A percentile compares a stretch with the other conserved stretches of the same genome.
Conservation (phyloP, 495 filamentous ascomycete genomes). For the Bombardia bombarda region DNA sequence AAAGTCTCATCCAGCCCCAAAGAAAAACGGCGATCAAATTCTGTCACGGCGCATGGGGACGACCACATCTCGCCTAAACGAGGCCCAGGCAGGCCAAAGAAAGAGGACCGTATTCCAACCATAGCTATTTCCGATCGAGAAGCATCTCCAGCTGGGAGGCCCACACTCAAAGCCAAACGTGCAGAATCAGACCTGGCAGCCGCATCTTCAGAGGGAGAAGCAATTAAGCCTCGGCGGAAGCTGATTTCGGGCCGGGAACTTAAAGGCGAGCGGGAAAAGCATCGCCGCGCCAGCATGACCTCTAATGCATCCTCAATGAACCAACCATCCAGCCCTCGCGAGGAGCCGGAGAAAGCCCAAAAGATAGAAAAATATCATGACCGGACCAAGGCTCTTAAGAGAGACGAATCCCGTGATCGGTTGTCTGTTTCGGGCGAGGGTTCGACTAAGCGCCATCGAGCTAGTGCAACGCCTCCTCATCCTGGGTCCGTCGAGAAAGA, state of each 20-base stretch:
- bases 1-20: slow-evolving; percentile 34
- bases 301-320: slow-evolving; percentile 38
- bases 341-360: slow-evolving; percentile 31
- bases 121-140: slow-evolving; percentile 46
- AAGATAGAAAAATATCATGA: slow-evolving; percentile 40
- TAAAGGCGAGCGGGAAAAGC: slow-evolving; percentile 47
- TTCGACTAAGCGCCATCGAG: slow-evolving; percentile 56
- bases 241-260: slow-evolving; percentile 52
- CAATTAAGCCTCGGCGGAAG: slow-evolving; percentile 49
- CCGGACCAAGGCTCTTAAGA: slow-evolving; percentile 41
- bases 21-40: slow-evolving; percentile 33
- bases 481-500: slow-evolving; percentile 46
- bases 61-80: slow-evolving; percentile 38
- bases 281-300: slow-evolving; percentile 39
- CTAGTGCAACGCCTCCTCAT: slow-evolving; percentile 60
- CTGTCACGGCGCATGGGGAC: slow-evolving; percentile 27
- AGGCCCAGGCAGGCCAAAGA: slow-evolving; percentile 39
- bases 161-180: slow-evolving; percentile 33
- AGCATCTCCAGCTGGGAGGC: slow-evolving; percentile 35
- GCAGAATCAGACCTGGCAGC: slow-evolving; percentile 40
- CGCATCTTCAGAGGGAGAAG: slow-evolving; percentile 44
- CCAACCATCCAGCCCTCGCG: slow-evolving; percentile 33
- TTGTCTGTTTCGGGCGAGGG: slow-evolving; percentile 38
- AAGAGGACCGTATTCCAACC: slow-evolving; percentile 38
- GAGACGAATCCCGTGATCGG: slow-evolving; percentile 49